Conservation (phyloP, 116 monocot species). For the Dioscorea cayenensis region DNA sequence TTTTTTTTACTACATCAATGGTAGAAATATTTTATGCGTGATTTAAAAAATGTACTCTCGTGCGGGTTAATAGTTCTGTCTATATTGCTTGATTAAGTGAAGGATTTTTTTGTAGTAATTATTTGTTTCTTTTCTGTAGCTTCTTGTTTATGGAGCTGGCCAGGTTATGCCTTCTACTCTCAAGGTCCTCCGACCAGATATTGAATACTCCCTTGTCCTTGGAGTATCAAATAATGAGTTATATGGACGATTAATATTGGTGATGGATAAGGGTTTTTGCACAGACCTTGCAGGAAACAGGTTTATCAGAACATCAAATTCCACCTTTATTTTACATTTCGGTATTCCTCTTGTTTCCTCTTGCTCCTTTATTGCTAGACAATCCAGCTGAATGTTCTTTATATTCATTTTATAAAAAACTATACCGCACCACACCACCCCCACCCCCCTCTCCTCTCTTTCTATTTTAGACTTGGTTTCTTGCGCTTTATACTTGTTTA, state of each 20-base stretch:
- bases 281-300: constrained; percentile 82
- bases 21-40: too few relatives aligned
- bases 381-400: too few relatives aligned
- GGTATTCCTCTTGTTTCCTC: constrained; percentile 51
- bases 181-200: constrained; percentile 54
- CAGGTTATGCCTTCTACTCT: constrained; percentile 61
- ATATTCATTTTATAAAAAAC: too few relatives aligned
- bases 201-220: constrained; percentile 63
- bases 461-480: too few relatives aligned
- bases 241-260: constrained; percentile 77
- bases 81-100: too few relatives aligned
- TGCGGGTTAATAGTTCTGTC: too few relatives aligned
- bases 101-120: neutral
- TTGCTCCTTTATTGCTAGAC: constrained; percentile 3
- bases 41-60: too few relatives aligned
- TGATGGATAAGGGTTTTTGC: constrained; percentile 84
- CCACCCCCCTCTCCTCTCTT: too few relatives aligned
- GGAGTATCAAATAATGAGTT: constrained; percentile 30
- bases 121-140: constrained; percentile 36
- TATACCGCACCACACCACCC: too few relatives aligned
- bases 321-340: constrained; percentile 72
- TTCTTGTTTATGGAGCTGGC: constrained; percentile 91
- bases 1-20: too few relatives aligned
- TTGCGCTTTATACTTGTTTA: too few relatives aligned
- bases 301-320: constrained; percentile 80